Percentiles rank a stretch among this genome's conserved stretches.
Conservation (phyloP, 805 yeast species). For the Diddensiella transvaalensis region DNA sequence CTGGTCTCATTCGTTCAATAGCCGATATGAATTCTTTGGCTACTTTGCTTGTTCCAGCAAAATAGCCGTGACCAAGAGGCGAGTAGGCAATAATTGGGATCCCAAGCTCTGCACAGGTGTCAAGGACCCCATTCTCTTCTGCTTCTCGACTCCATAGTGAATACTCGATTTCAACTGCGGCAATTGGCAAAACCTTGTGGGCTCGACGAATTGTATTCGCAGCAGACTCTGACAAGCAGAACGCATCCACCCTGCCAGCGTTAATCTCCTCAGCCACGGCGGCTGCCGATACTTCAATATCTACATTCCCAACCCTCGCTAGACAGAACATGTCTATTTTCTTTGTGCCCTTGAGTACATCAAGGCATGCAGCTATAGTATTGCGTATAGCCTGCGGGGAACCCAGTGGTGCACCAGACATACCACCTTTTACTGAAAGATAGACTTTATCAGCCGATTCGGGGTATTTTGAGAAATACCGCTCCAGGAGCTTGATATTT, state of each 20-base stretch:
- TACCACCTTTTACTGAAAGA: constrained; percentile 64
- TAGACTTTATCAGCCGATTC: constrained; percentile 53
- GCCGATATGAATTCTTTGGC: constrained; percentile 46
- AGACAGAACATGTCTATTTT: constrained; percentile 57
- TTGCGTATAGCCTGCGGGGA: constrained; percentile 43
- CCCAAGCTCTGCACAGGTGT: constrained; percentile 50
- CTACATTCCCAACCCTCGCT: constrained; percentile 59
- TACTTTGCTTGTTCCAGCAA: constrained; percentile 58
- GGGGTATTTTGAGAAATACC: constrained; percentile 57
- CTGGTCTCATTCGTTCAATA: constrained; percentile 58
- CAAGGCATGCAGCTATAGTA: constrained; percentile 45
- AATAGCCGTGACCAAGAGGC: constrained; percentile 75
- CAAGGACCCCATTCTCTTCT: constrained; percentile 58
- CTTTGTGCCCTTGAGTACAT: constrained; percentile 24
- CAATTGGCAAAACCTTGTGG: constrained; percentile 48
- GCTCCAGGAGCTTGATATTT: constrained; percentile 55
- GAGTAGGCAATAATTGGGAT: constrained; percentile 78
- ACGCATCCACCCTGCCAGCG: constrained; percentile 62
- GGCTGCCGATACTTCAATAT: constrained; percentile 56
- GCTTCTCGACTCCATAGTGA: constrained; percentile 68
- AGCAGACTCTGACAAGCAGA: constrained; percentile 71
- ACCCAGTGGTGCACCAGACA: constrained; percentile 51
- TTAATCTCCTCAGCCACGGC: constrained; percentile 54
- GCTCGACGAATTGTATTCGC: constrained; percentile 62
- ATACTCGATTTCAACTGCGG: constrained; percentile 74